Percentiles rank a stretch among this genome's conserved stretches.
These are phyloP conservation scores for Nicotiana obtusifolia DNA, from an alignment of 257 asterid species.

Conservation along the genomic window DNA sequence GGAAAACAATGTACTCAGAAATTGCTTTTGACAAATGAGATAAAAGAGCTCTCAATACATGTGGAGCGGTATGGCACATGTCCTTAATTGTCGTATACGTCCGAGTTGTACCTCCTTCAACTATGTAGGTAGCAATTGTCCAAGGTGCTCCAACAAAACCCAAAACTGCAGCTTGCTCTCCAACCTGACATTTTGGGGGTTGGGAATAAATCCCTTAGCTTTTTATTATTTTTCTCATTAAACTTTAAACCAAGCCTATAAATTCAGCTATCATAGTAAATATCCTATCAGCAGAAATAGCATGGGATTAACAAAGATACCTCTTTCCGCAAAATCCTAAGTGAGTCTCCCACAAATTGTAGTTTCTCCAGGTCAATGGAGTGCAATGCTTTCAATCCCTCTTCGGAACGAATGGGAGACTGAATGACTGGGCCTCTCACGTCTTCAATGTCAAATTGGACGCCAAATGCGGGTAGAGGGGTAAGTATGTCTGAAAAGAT, in stretches of 20 bases:
- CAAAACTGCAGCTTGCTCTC: conserved; percentile 84
- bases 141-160: conserved; percentile 99
- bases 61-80: conserved; percentile 73
- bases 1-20: conserved; percentile 47
- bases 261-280: background rate
- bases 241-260: background rate
- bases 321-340: conserved; percentile 63
- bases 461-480: conserved; percentile 97
- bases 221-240: background rate
- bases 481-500: conserved; percentile 96
- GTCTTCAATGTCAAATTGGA: conserved; percentile 93
- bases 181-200: conserved; percentile 41
- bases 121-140: conserved; percentile 94
- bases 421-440: conserved; percentile 82
- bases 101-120: conserved; percentile 90
- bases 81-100: conserved; percentile 81
- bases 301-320: conserved; percentile 23
- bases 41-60: conserved; percentile 53
- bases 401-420: conserved; percentile 71
- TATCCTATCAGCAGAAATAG: background rate
- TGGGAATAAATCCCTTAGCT: background rate
- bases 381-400: conserved; percentile 67
- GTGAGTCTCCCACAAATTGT: conserved; percentile 85
- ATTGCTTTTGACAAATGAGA: conserved; percentile 71
- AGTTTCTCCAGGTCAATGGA: conserved; percentile 77